Base-by-base conservation (phyloP, 2,329 filamentous ascomycete species). In the Polychaeton citri region DNA sequence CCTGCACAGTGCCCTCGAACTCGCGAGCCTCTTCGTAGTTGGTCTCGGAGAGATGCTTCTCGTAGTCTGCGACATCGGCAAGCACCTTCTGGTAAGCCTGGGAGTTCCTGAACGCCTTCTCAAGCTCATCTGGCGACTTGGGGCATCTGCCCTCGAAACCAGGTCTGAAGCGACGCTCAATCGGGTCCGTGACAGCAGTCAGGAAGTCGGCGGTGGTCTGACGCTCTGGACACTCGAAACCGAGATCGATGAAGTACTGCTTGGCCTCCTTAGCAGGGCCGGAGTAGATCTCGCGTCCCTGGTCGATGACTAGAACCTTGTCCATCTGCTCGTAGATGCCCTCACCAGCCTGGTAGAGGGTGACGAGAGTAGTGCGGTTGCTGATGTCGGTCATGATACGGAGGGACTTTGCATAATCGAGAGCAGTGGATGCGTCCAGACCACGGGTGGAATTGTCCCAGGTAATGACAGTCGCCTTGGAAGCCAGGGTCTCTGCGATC, bases 371-470 rank as follows among this genome's bases (percentile, higher is more conserved):
- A 0, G 78, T 81, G 6, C 77, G 71, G 45, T 82, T 74, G 50
- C 71, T 77, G 41, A 86, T 72, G 42, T 86, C 79, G 3, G 83
- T 87, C 74, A 86, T 81, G 39, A 86, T 77, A 2, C 84, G 76
- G 2, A 92, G 66, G 1, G 79, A 82, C 51, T 76, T 78, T 7
- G 77, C 79, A 47, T 83, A 88, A 49, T 87, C 81, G 4, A 87
- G 65, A 4, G 82, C 83, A 0, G 81, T 87, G 1, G 76, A 81
- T 1, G 81, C 78, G 51, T 90, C 82, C 0, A 88, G 63, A n/a
- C 83, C 83, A 33, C 82, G 68, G 1, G 81, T 88, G 1, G 74
- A 79, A 54, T 88, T 88, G 47, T 88, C 82, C 79, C 80, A 87
- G 43, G 76, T 79, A 21, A 81, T 74, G 1, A 87, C 76, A 0